Evolutionary conservation across 2,329 filamentous ascomycete genomes (phyloP).

Genomic region (Knufia petricola): DNA sequence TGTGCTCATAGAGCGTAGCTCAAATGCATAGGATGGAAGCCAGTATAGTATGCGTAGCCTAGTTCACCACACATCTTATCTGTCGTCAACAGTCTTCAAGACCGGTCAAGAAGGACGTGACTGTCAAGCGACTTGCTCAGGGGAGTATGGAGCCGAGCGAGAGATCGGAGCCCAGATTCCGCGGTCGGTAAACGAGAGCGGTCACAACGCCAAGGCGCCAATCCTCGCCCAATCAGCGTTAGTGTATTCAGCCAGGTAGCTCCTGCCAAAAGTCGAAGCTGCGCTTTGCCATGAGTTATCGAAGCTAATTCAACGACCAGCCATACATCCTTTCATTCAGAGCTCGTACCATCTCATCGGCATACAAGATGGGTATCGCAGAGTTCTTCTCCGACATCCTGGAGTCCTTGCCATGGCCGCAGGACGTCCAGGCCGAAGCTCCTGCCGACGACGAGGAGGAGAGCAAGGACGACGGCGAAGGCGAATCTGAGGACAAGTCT

Average conservation of each 20-base stretch:
- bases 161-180: background rate
- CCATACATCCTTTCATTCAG: background rate
- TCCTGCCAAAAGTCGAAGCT: slow-evolving; percentile 7
- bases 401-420: slow-evolving; percentile 49
- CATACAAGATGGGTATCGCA: slow-evolving; percentile 49
- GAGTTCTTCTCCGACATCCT: slow-evolving; percentile 56
- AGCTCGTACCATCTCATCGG: background rate
- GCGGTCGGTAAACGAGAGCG: background rate
- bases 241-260: slow-evolving; percentile 1
- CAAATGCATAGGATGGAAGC: no score
- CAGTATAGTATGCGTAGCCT: no score
- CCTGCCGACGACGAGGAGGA: slow-evolving; percentile 42
- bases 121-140: no score
- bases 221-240: background rate
- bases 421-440: slow-evolving; percentile 53
- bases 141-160: background rate
- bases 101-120: no score
- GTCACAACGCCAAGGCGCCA: background rate
- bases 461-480: slow-evolving; percentile 37
- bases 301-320: background rate
- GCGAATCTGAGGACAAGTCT: slow-evolving; percentile 27
- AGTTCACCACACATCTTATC: no score
- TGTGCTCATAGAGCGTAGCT: no score
- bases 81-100: no score
- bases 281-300: background rate